Percentiles rank a stretch among this genome's conserved stretches.
Evolutionary conservation across 2,329 filamentous ascomycete species (phyloP).

Genomic region (Orbilia oligospora): DNA sequence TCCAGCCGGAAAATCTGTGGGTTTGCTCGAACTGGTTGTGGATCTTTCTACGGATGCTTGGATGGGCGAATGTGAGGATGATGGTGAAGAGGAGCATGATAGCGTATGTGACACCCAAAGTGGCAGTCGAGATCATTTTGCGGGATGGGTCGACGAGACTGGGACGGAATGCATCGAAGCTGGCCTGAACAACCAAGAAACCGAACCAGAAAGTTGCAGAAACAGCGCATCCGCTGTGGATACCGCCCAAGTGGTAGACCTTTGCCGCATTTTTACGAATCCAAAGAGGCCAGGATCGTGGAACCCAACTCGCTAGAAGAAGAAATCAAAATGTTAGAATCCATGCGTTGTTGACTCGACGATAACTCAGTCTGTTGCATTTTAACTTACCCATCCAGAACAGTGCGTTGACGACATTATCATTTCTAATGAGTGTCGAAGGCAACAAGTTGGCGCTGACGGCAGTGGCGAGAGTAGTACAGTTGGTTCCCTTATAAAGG

Average conservation of each 20-base stretch:
- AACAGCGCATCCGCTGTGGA: constrained; percentile 71
- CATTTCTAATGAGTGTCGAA: constrained; percentile 71
- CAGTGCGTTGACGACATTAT: constrained; percentile 71
- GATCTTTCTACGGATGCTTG: constrained; percentile 73
- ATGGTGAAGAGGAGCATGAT: constrained; percentile 73
- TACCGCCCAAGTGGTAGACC: constrained; percentile 72
- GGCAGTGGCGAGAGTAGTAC: constrained; percentile 62
- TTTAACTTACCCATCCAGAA: constrained; percentile 66
- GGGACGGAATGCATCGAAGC: constrained; percentile 62
- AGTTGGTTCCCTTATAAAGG: constrained; percentile 44
- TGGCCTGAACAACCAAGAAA: constrained; percentile 66
- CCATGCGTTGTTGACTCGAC: constrained; percentile 30
- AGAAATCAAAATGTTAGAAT: constrained; percentile 43
- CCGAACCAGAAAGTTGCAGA: constrained; percentile 70
- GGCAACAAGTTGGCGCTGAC: constrained; percentile 68
- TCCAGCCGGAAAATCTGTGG: constrained; percentile 83
- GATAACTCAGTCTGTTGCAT: constrained; percentile 33
- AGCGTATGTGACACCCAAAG: constrained; percentile 73
- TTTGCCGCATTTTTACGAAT: constrained; percentile 70
- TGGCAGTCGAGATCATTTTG: constrained; percentile 65
- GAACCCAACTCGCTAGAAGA: constrained; percentile 65
- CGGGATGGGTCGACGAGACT: constrained; percentile 55
- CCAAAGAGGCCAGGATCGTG: constrained; percentile 69
- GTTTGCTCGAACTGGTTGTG: constrained; percentile 80
- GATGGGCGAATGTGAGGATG: constrained; percentile 77